Evolutionary conservation across 2,329 filamentous ascomycete species (phyloP).

Genomic region (Ambrosiella cleistominuta): DNA sequence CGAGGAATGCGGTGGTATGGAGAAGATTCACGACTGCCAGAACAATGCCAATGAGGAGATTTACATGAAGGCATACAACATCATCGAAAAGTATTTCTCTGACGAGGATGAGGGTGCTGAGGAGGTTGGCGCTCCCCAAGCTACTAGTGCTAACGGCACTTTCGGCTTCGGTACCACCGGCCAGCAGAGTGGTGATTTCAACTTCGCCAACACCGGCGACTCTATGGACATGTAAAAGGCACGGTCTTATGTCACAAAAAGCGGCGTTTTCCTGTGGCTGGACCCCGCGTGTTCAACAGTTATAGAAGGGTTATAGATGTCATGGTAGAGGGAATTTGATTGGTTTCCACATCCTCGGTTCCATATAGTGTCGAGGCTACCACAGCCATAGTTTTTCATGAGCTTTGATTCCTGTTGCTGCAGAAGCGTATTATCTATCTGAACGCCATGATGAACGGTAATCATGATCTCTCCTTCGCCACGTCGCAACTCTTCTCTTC

Average conservation of each 20-base stretch:
- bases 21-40: conserved; percentile 99
- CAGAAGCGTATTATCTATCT: background rate
- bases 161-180: conserved; percentile 62
- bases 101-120: conserved; percentile 92
- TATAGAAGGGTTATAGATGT: background rate
- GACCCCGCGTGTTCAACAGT: background rate
- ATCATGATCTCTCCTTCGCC: background rate
- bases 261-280: background rate
- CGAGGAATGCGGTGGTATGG: conserved; percentile 96
- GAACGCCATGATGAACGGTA: background rate
- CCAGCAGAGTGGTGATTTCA: conserved; percentile 67
- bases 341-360: no score
- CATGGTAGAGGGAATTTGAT: background rate
- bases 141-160: conserved; percentile 49
- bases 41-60: conserved; percentile 99
- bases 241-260: conserved; percentile 2
- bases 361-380: no score
- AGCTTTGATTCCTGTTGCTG: background rate
- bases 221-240: conserved; percentile 47
- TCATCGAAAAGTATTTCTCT: conserved; percentile 99
- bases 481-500: background rate
- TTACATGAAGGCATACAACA: conserved; percentile 99
- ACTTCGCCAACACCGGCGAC: conserved; percentile 61
- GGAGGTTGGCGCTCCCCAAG: conserved; percentile 50
- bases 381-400: no score